Percentiles rank a stretch among this genome's conserved stretches.
These are phyloP conservation scores for Schwanniomyces polymorphus DNA, from an alignment of 805 yeast genomes.

Conservation along the genomic window DNA sequence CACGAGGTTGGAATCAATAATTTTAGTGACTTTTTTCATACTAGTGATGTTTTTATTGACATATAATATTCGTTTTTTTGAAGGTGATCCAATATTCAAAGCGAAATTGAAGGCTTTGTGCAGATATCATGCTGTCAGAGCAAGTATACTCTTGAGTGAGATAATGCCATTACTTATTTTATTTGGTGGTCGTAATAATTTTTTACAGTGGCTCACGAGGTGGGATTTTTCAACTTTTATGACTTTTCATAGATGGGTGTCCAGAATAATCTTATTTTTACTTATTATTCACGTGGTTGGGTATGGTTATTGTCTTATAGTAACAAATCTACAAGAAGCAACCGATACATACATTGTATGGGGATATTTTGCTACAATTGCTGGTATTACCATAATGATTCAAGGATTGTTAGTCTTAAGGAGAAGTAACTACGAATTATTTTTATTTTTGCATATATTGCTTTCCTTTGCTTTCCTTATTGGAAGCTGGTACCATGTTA, in stretches of 20 bases:
- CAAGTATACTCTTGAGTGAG: constrained; percentile 27
- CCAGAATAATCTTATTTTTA: constrained; percentile 19
- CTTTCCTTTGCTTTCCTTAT: constrained; percentile 49
- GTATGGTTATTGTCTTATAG: constrained; percentile 11
- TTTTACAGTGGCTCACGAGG: constrained; percentile 37
- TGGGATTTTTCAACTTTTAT: constrained; percentile 35
- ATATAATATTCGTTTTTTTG: constrained; percentile 20
- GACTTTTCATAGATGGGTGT: constrained; percentile 28
- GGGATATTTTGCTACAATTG: constrained; percentile 27
- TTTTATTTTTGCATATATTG: constrained; percentile 57
- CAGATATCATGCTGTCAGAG: constrained; percentile 42
- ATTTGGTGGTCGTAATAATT: constrained; percentile 37
- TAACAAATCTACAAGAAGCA: constrained; percentile 7
- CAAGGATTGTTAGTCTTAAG: constrained; percentile 49
- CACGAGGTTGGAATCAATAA: constrained; percentile 36
- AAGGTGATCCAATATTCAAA: constrained; percentile 36
- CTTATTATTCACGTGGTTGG: constrained; percentile 27
- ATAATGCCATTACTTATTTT: constrained; percentile 32
- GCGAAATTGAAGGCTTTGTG: constrained; percentile 32
- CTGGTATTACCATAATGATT: constrained; percentile 42
- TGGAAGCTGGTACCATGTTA: constrained; percentile 54
- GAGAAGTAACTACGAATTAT: constrained; percentile 49
- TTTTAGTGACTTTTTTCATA: constrained; percentile 28
- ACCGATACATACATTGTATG: constrained; percentile 16
- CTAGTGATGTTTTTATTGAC: constrained; percentile 26